Base-by-base conservation (phyloP, 345 rosid genomes). In the Bruguiera parviflora region DNA sequence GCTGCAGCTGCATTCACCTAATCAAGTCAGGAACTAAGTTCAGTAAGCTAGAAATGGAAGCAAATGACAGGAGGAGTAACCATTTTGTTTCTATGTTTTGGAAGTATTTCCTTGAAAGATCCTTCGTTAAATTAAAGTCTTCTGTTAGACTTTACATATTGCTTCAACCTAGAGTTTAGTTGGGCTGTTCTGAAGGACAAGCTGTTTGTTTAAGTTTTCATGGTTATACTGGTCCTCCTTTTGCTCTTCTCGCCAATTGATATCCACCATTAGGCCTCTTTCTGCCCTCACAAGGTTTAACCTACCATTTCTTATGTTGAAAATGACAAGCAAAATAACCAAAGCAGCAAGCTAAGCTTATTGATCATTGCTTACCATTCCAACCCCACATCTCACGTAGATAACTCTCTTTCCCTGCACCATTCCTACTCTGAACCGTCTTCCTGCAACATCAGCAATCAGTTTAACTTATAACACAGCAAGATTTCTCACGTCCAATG, bases 1-100 rank as follows among this genome's bases (percentile, higher is more conserved):
- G 77, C 82, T 63, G 85, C 84, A 31, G 86, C 89, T 55, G 92
- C 89, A 19, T 87, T 87, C 6, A 76, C 81, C 87, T 83, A 53
- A 63, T 31, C 8, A 11, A 73, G 10, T 47, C 67, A 53, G 53
- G 43, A 20, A 53, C 5, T 52, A 35, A 20, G 0, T 25, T 37
- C 24, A 55, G 25, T 32, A 27, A 71, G 33, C 22, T 31, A 52
- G 4, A 16, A 25, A 32, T 19, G 49, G 8, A 19, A 39, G 49
- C 49, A 18, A 2, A 28, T 9, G 11, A 20, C 19, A 46, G 1
- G 6, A 61, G 22, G 5, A 6, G n/a, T 32, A 5, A 60, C 46
- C 4, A 60, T 60, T 60, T 60, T 60, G 43, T 29, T 22, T 43
- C 49, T 43, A 19, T 4, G 1, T 13, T 13, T 43, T 43, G 19